Evolutionary conservation across 2,329 filamentous ascomycete species (phyloP).

Genomic region (Plenodomus tracheiphilus): DNA sequence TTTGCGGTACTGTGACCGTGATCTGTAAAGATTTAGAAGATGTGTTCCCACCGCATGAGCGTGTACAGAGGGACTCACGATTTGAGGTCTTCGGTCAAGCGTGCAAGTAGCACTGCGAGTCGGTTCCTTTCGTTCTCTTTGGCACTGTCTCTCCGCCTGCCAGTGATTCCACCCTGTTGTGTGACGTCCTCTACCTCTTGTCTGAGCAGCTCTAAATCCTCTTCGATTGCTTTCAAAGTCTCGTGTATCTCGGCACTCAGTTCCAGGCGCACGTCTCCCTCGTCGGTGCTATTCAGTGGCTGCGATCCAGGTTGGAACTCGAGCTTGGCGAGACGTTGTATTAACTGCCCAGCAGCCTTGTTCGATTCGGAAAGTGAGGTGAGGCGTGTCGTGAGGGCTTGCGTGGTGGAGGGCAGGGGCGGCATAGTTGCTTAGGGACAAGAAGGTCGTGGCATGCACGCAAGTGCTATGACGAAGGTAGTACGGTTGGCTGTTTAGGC

Average conservation of each 20-base stretch:
- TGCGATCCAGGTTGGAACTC: constrained; percentile 65
- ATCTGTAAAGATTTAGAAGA: constrained; percentile 42
- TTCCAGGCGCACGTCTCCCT: constrained; percentile 70
- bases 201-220: constrained; percentile 77
- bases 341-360: constrained; percentile 57
- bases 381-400: constrained; percentile 53
- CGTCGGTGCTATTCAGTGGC: constrained; percentile 59
- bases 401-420: constrained; percentile 38
- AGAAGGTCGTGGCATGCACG: constrained; percentile 29
- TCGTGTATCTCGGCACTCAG: constrained; percentile 80
- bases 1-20: constrained; percentile 72
- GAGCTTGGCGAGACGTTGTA: constrained; percentile 61
- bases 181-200: constrained; percentile 77
- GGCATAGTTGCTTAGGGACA: constrained; percentile 34
- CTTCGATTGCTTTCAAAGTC: constrained; percentile 74
- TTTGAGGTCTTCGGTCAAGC: constrained; percentile 71
- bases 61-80: constrained; percentile 52
- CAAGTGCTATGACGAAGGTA: constrained; percentile 36
- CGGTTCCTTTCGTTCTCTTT: constrained; percentile 66
- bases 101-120: constrained; percentile 67
- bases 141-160: constrained; percentile 53
- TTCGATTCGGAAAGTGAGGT: constrained; percentile 58
- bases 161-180: constrained; percentile 40
- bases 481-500: constrained; percentile 26
- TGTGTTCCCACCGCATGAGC: too few relatives aligned